Base-by-base conservation (phyloP, 176 grass and related monocot species). In the Oryza brachyantha region DNA sequence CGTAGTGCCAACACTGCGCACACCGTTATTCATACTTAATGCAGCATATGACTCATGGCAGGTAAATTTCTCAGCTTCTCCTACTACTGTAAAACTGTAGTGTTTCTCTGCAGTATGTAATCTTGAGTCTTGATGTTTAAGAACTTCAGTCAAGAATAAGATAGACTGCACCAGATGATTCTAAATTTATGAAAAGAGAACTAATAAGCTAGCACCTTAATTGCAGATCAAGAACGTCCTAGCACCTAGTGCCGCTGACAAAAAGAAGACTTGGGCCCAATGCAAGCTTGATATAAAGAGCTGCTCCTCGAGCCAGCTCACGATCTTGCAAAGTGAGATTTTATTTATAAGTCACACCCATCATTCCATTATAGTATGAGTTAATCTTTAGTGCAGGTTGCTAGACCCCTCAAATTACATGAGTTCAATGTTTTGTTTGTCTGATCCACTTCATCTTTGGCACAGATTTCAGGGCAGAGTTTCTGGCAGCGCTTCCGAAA, bases 21-120 rank as follows among this genome's bases (percentile, higher is more conserved):
- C 90, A 31, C 88, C 93, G 1, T 41, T 97, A 37, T 97, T 97
- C 82, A 82, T 93, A 79, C 76, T 97, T 13, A 97, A 89, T 79
- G 75, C 93, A 82, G 93, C 90, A 45, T 97, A 97, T 32, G 93
- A 97, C 45, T 62, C 85, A 54, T 97, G 90, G 90, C 93, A 97
- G 88, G 93, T 86, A 86, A 78, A 29, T 68, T 81, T 64, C 36
- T 29, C 67, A 77, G 27, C 36, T 38, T 90, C 76, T 77, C 4
- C 45, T 61, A 68, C 13, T 42, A 61, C 24, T 26, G 6, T 9
- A 8, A 46, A 55, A 79, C 5, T 70, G 13, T 43, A 70, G 24
- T 9, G 10, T 72, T 16, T 40, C 43, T 54, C 43, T 54, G 5
- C 16, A n/a, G 26, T 24, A 77, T 46, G 17, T 68, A 68, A 2